Conservation (phyloP, 805 yeast genomes). For the Peterozyma toletana region DNA sequence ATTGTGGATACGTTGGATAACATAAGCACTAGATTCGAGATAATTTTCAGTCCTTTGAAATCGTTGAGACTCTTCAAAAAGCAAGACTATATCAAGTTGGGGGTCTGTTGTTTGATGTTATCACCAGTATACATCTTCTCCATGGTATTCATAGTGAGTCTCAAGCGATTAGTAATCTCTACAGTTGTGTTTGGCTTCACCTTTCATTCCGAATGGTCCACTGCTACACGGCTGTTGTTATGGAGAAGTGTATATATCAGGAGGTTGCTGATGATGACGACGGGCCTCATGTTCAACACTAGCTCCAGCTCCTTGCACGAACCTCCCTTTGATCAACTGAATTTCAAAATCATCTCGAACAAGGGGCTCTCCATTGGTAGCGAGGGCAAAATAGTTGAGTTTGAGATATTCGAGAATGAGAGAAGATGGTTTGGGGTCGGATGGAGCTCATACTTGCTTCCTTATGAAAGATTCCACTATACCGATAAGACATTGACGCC, state of each 20-base stretch:
- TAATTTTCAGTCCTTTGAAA: conserved; percentile 30
- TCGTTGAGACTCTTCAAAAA: conserved; percentile 3
- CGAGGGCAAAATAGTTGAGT: conserved; percentile 39
- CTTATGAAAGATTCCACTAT: conserved; percentile 43
- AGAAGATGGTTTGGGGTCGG: conserved; percentile 59
- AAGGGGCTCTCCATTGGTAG: conserved; percentile 1
- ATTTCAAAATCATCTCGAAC: conserved; percentile 6
- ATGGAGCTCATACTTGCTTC: conserved; percentile 44
- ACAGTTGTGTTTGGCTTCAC: conserved; percentile 31
- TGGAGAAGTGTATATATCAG: conserved; percentile 44
- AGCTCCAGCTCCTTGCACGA: too few relatives aligned
- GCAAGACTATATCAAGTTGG: conserved; percentile 23
- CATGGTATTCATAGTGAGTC: conserved; percentile 23
- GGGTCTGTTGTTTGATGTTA: conserved; percentile 23
- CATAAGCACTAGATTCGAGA: conserved; percentile 32
- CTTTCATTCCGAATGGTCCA: conserved; percentile 42
- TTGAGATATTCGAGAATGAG: conserved; percentile 48
- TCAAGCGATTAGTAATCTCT: conserved; percentile 26
- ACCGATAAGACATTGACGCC: conserved; percentile 32
- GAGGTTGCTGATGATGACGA: conserved; percentile 26
- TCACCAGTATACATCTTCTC: conserved; percentile 39
- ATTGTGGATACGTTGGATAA: conserved; percentile 40
- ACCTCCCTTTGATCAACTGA: not conserved
- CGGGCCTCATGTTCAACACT: conserved; percentile 30
- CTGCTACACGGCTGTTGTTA: conserved; percentile 33